phyloP scores from a whole-genome alignment of 2,329 filamentous ascomycete species.

The Aspergillus proliferans region DNA sequence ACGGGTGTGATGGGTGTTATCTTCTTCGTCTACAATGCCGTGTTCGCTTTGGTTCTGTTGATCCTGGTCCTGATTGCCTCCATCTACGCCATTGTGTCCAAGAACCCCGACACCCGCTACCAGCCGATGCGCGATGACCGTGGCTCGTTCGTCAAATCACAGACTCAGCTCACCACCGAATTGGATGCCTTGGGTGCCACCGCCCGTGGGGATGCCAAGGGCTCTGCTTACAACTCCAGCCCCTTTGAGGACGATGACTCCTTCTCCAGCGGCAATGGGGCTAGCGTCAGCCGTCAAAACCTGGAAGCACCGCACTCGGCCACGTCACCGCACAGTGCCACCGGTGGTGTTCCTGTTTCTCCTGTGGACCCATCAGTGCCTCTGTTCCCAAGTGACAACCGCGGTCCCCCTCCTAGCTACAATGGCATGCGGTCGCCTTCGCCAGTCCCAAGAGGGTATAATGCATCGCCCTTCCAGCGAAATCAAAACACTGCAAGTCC shows the following conservation, averaged over 20 bases:
- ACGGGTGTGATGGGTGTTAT: conserved; percentile 83
- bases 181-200: conserved; percentile 84
- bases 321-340: conserved; percentile 21
- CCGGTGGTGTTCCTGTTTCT: conserved; percentile 41
- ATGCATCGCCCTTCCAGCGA: conserved; percentile 35
- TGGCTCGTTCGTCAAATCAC: conserved; percentile 95
- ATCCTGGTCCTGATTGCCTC: conserved; percentile 75
- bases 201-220: conserved; percentile 71
- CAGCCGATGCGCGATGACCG: conserved; percentile 95
- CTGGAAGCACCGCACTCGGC: conserved; percentile 27
- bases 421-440: conserved; percentile 25
- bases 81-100: conserved; percentile 73
- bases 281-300: conserved; percentile 47
- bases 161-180: conserved; percentile 78
- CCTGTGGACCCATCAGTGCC: conserved; percentile 44
- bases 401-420: conserved; percentile 37
- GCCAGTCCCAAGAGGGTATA: conserved; percentile 28
- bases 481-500: conserved; percentile 53
- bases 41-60: conserved; percentile 73
- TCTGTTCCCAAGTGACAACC: conserved; percentile 41
- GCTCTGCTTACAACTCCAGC: conserved; percentile 51
- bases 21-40: conserved; percentile 81
- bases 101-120: conserved; percentile 92
- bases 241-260: conserved; percentile 67
- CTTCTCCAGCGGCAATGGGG: conserved; percentile 48